These are phyloP conservation scores for Arthrobotrys megalospora DNA, from an alignment of 2,329 filamentous ascomycete species.

Conservation along the genomic window DNA sequence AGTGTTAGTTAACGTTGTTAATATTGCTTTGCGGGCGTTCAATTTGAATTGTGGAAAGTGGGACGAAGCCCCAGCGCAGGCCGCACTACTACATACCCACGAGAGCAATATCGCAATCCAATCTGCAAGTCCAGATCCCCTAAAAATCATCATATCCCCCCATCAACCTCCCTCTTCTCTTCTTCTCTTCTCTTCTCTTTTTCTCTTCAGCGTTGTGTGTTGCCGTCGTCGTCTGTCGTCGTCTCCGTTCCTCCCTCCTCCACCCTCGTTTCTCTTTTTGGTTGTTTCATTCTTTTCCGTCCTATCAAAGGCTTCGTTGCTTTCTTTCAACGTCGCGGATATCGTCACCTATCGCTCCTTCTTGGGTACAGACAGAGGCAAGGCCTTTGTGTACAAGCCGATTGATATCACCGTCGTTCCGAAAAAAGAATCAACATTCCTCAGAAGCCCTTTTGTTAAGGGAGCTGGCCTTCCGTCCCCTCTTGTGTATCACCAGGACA, in stretches of 20 bases:
- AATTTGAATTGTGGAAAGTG: slow-evolving; percentile 61
- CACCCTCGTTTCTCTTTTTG: slow-evolving; percentile 52
- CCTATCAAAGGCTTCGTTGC: slow-evolving; percentile 61
- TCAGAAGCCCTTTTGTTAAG: slow-evolving; percentile 61
- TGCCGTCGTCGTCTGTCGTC: slow-evolving; percentile 56
- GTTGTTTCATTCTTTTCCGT: slow-evolving; percentile 61
- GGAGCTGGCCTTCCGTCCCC: slow-evolving; percentile 60
- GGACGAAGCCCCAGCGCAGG: slow-evolving; percentile 61
- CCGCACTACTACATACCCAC: slow-evolving; percentile 49
- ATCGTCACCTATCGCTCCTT: slow-evolving; percentile 53
- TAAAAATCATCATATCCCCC: slow-evolving; percentile 60
- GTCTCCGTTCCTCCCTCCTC: slow-evolving; percentile 40
- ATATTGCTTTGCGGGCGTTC: slow-evolving; percentile 58
- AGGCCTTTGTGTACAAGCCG: slow-evolving; percentile 61
- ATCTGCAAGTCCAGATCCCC: slow-evolving; percentile 62
- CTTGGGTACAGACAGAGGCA: slow-evolving; percentile 53
- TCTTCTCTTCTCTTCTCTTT: slow-evolving; percentile 24
- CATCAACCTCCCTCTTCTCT: slow-evolving; percentile 32
- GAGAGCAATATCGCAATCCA: slow-evolving; percentile 61
- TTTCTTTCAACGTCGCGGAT: slow-evolving; percentile 61
- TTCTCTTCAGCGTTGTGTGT: slow-evolving; percentile 61
- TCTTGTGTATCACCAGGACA: slow-evolving; percentile 33
- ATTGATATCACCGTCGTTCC: slow-evolving; percentile 59
- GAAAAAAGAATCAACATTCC: slow-evolving; percentile 56
- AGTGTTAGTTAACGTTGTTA: slow-evolving; percentile 49